A percentile compares a stretch with the other conserved stretches of the same genome.
phyloP scores from a whole-genome alignment of 176 grass and related monocot genomes.

The Triticum urartu region DNA sequence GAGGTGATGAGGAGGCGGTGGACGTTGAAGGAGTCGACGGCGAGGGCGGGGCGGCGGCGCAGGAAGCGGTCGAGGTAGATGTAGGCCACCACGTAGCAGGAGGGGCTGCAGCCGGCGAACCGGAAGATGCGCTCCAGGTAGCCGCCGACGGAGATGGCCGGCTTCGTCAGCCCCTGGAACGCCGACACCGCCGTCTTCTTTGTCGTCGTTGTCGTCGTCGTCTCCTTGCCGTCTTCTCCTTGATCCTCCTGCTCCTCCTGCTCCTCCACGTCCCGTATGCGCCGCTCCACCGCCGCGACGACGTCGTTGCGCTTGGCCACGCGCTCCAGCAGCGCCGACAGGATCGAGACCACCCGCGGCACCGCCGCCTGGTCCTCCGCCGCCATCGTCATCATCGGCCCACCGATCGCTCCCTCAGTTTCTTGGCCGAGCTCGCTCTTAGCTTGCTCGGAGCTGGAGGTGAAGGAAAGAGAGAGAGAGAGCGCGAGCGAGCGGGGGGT shows the following conservation, averaged over 20 bases:
- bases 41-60: slow-evolving; percentile 58
- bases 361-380: slow-evolving; percentile 41
- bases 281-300: not conserved
- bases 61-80: slow-evolving; percentile 97
- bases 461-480: not conserved
- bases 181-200: slow-evolving; percentile 32
- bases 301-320: slow-evolving; percentile 72
- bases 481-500: not conserved
- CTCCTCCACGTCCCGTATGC: not conserved
- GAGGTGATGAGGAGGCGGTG: slow-evolving; percentile 94
- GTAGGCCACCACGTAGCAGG: slow-evolving; percentile 93
- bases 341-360: slow-evolving; percentile 76
- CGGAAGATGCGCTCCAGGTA: slow-evolving; percentile 99
- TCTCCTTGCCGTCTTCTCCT: not conserved
- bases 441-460: not conserved
- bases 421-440: not conserved
- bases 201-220: not conserved
- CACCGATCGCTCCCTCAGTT: not conserved
- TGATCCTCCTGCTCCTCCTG: not conserved
- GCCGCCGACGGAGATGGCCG: slow-evolving; percentile 72
- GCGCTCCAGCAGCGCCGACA: slow-evolving; percentile 76
- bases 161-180: slow-evolving; percentile 88
- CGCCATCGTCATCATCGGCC: slow-evolving; percentile 27
- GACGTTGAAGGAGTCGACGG: slow-evolving; percentile 95
- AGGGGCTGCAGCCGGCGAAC: slow-evolving; percentile 84